These are phyloP conservation scores for Trypanosoma platydactyli DNA, from an alignment of 208 protist genomes.

Conservation along the genomic window DNA sequence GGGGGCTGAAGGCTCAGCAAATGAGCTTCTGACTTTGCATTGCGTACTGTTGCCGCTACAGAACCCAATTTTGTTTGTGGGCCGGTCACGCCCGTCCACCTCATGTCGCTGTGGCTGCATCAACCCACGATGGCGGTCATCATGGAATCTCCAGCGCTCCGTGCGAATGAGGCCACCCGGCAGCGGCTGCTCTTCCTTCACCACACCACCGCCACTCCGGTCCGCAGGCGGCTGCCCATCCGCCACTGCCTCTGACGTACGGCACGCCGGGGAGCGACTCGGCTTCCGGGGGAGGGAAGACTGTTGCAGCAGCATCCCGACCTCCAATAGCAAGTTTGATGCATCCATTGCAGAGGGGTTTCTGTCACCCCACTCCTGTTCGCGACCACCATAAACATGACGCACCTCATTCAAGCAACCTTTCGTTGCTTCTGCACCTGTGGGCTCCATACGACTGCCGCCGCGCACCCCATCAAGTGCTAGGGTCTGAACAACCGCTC, in stretches of 20 bases:
- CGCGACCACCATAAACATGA: neutral
- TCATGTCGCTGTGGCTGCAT: neutral
- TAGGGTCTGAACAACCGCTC: neutral
- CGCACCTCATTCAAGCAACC: neutral
- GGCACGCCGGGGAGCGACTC: no score
- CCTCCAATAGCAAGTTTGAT: conserved; percentile 16
- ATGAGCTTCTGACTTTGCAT: neutral
- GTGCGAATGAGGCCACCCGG: neutral
- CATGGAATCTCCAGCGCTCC: conserved; percentile 2
- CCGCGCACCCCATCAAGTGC: neutral
- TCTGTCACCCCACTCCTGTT: neutral
- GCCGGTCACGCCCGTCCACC: neutral
- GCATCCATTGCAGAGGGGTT: neutral
- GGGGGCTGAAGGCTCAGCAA: neutral
- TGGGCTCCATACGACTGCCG: neutral
- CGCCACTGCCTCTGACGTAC: no score
- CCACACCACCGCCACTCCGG: neutral
- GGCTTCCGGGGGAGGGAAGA: neutral
- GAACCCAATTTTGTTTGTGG: neutral
- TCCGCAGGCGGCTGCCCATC: neutral
- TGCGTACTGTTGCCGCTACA: neutral
- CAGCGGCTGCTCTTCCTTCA: neutral
- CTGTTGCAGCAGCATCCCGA: conserved; percentile 15
- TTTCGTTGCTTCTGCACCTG: neutral
- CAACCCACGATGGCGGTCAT: neutral